phyloP scores from a whole-genome alignment of 129 eudicot species.

The Flaveria brownii region DNA sequence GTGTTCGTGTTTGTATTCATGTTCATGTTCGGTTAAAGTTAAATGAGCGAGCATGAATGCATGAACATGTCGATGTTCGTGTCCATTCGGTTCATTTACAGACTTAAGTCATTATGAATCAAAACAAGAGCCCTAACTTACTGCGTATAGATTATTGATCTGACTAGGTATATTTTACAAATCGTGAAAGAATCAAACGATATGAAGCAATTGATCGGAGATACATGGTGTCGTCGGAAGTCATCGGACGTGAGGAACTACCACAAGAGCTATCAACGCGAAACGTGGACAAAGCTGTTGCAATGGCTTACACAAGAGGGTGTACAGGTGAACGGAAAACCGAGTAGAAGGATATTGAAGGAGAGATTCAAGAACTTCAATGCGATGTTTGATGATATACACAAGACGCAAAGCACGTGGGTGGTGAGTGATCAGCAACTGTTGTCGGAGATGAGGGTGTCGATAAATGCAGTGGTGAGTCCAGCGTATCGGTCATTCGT shows the following conservation, averaged over 20 bases:
- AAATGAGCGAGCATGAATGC: no score
- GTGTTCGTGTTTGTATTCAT: no score
- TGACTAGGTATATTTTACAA: conserved; percentile 46
- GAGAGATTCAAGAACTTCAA: conserved; percentile 75
- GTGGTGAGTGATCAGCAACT: conserved; percentile 82
- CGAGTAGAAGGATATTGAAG: conserved; percentile 47
- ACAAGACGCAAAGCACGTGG: conserved; percentile 74
- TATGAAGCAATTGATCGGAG: conserved; percentile 60
- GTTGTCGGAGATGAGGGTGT: conserved; percentile 74
- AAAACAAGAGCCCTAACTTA: not conserved
- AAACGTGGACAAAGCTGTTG: conserved; percentile 64
- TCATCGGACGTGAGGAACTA: conserved; percentile 72
- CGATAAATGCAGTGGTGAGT: conserved; percentile 67
- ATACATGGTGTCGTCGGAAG: conserved; percentile 60
- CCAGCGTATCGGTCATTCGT: conserved; percentile 89
- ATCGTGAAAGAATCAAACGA: conserved; percentile 59
- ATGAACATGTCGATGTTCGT: no score
- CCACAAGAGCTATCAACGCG: conserved; percentile 85
- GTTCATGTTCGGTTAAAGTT: no score
- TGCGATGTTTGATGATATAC: conserved; percentile 73
- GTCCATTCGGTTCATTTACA: no score
- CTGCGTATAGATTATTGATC: not conserved
- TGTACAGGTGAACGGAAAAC: conserved; percentile 57
- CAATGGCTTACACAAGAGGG: conserved; percentile 67
- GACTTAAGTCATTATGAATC: not conserved